Percentiles rank a stretch among this genome's conserved stretches.
These are phyloP conservation scores for Ophiostoma quercus DNA, from an alignment of 2,329 filamentous ascomycete species.

Conservation along the genomic window DNA sequence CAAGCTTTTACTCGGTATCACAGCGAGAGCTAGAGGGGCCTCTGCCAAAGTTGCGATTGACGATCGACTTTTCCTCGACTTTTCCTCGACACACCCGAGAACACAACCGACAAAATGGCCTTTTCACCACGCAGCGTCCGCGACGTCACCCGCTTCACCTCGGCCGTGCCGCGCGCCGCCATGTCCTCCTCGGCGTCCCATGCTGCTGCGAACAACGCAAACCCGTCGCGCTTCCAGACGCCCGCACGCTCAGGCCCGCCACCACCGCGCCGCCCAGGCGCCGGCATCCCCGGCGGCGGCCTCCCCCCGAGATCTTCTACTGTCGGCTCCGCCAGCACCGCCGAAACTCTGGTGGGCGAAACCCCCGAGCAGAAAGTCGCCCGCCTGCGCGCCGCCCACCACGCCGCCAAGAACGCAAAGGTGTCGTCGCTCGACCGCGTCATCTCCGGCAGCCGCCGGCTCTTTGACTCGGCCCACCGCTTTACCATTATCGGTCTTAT, in stretches of 20 bases:
- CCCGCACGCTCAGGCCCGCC: conserved; percentile 7
- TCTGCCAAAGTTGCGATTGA: background rate
- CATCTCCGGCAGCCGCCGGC: conserved; percentile 44
- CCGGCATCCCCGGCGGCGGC: background rate
- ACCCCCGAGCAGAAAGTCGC: conserved; percentile 65
- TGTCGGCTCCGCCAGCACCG: conserved; percentile 24
- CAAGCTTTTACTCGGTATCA: background rate
- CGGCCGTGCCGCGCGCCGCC: conserved; percentile 64
- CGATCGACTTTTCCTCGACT: background rate
- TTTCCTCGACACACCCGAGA: background rate
- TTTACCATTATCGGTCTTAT: conserved; percentile 52
- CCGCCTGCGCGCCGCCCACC: conserved; percentile 61
- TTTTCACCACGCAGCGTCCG: conserved; percentile 58
- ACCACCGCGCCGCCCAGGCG: background rate
- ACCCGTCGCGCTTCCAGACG: conserved; percentile 27
- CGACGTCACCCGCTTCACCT: conserved; percentile 75
- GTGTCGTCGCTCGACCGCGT: conserved; percentile 49
- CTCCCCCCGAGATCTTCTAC: background rate
- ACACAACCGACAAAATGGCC: conserved; percentile 21
- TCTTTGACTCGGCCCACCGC: conserved; percentile 53
- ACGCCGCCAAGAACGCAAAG: conserved; percentile 58
- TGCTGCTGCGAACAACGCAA: background rate
- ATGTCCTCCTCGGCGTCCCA: conserved; percentile 29
- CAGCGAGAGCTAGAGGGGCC: background rate
- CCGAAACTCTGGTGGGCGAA: conserved; percentile 40